A percentile compares a stretch with the other conserved stretches of the same genome.
These are phyloP conservation scores for Limnomonas spitsbergensis DNA, from an alignment of 139 green algal species.

Conservation along the genomic window DNA sequence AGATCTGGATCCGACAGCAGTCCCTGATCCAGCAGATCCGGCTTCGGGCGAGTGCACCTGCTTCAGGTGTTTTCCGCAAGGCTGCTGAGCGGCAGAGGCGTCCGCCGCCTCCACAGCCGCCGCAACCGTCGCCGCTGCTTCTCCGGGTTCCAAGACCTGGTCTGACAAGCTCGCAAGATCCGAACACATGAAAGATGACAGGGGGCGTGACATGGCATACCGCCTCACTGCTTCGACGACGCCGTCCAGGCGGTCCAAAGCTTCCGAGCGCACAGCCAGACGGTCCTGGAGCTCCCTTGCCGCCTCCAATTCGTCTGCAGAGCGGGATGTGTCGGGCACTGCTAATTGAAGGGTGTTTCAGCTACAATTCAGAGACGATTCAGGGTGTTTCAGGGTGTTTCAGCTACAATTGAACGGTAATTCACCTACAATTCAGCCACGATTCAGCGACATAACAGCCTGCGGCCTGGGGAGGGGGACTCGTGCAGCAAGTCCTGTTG, in stretches of 20 bases:
- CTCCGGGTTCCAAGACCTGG: too few relatives aligned
- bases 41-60: not conserved
- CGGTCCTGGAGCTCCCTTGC: slow-evolving; percentile 46
- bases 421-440: too few relatives aligned
- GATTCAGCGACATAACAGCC: too few relatives aligned
- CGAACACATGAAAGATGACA: not conserved
- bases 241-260: slow-evolving; percentile 49
- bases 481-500: too few relatives aligned
- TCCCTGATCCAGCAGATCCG: not conserved
- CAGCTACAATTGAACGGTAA: too few relatives aligned
- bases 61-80: too few relatives aligned
- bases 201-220: slow-evolving; percentile 14
- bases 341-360: too few relatives aligned
- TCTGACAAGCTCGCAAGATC: not conserved
- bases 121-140: not conserved
- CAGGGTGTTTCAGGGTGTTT: too few relatives aligned
- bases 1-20: not conserved
- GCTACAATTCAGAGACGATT: too few relatives aligned
- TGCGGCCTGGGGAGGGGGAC: too few relatives aligned
- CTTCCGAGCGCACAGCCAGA: slow-evolving; percentile 47
- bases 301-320: slow-evolving; percentile 39
- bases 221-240: slow-evolving; percentile 47
- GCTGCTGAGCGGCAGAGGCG: not conserved
- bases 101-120: not conserved
- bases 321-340: too few relatives aligned